A percentile compares a stretch with the other conserved stretches of the same genome.
Evolutionary conservation across 1,139 yeast genomes (phyloP).

Genomic region (Taphrina deformans): DNA sequence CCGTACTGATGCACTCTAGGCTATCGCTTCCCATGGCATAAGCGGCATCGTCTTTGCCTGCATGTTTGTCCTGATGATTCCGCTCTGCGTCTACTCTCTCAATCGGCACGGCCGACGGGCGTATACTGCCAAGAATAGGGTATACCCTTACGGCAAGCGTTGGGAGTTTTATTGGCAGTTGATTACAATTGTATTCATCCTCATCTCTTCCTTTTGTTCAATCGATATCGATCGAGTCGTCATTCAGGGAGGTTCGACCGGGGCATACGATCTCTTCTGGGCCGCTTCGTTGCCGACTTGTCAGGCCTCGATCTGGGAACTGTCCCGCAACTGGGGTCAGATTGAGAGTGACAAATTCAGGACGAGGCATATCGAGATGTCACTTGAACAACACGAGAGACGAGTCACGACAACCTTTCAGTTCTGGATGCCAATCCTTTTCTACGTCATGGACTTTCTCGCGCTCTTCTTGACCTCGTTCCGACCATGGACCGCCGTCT

Average conservation of each 20-base stretch:
- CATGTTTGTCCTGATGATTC: conserved; percentile 21
- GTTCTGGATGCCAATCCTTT: conserved; percentile 28
- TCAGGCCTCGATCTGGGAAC: conserved; percentile 31
- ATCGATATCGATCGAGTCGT: conserved; percentile 31
- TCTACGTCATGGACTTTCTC: conserved; percentile 27
- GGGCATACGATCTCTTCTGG: conserved; percentile 25
- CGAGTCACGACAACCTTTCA: conserved; percentile 23
- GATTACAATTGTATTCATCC: conserved; percentile 15
- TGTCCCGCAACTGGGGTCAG: conserved; percentile 32
- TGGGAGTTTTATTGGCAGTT: conserved; percentile 33
- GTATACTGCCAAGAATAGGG: conserved; percentile 17
- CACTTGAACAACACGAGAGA: conserved; percentile 22
- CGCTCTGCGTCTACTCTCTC: conserved; percentile 14
- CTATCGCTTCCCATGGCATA: conserved; percentile 28
- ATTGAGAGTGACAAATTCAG: conserved; percentile 21
- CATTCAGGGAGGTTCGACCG: conserved; percentile 12
- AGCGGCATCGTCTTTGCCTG: conserved; percentile 29
- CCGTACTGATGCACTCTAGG: neutral
- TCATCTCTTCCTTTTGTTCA: conserved; percentile 21
- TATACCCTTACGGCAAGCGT: conserved; percentile 28
- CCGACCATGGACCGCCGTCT: conserved; percentile 27
- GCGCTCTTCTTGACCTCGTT: conserved; percentile 21
- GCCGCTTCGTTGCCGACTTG: conserved; percentile 18
- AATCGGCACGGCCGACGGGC: conserved; percentile 27
- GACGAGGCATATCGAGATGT: conserved; percentile 14